Conservation (phyloP, 805 yeast species). For the Zygosaccharomyces rouxii region DNA sequence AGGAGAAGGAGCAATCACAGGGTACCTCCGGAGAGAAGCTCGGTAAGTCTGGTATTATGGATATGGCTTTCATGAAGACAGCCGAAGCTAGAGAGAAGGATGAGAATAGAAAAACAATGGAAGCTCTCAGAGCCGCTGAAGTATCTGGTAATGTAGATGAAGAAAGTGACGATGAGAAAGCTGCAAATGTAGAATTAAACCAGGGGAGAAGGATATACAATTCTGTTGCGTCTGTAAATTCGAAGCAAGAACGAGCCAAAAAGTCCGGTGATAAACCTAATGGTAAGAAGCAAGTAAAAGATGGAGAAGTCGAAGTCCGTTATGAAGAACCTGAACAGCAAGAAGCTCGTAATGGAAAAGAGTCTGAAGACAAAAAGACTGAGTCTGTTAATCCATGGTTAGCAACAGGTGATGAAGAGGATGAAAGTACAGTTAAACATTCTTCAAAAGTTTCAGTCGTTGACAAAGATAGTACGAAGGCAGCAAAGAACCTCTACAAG, state of each 20-base stretch:
- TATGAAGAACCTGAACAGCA: slow-evolving; percentile 24
- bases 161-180: slow-evolving; percentile 33
- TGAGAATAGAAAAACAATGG: slow-evolving; percentile 52
- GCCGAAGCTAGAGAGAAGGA: slow-evolving; percentile 70
- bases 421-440: slow-evolving; percentile 23
- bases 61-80: slow-evolving; percentile 92
- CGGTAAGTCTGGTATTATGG: slow-evolving; percentile 86
- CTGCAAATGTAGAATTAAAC: slow-evolving; percentile 52
- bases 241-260: neutral
- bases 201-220: slow-evolving; percentile 80
- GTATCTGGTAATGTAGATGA: slow-evolving; percentile 34
- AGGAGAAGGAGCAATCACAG: slow-evolving; percentile 35
- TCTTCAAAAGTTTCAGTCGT: slow-evolving; percentile 46
- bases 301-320: slow-evolving; percentile 1
- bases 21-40: slow-evolving; percentile 33
- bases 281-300: slow-evolving; percentile 10
- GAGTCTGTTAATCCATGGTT: slow-evolving; percentile 52
- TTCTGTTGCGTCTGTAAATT: slow-evolving; percentile 40
- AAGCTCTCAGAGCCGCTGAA: slow-evolving; percentile 44
- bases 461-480: slow-evolving; percentile 47
- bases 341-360: slow-evolving; percentile 39
- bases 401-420: slow-evolving; percentile 32
- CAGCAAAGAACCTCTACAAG: slow-evolving; percentile 46
- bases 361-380: slow-evolving; percentile 23
- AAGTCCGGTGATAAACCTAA: neutral